phyloP scores from a whole-genome alignment of 148 eudicot species.

The Camellia granthamiana region DNA sequence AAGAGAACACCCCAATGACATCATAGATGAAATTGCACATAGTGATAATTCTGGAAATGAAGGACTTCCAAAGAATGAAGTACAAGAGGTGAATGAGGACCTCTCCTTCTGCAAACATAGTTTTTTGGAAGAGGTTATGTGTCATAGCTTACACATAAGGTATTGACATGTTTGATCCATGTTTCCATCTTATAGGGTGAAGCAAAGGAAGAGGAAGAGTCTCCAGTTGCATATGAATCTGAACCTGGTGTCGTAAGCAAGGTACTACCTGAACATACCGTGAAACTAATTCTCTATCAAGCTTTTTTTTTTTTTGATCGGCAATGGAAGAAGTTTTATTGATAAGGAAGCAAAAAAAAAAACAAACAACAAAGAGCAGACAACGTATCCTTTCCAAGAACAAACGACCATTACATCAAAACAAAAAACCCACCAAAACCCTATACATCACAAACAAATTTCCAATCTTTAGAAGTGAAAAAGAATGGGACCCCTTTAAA shows the following conservation, averaged over 20 bases:
- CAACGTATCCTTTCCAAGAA: no score
- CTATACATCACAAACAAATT: no score
- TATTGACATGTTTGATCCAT: conserved; percentile 19
- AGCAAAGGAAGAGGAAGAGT: conserved; percentile 41
- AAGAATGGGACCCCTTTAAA: no score
- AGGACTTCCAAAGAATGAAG: conserved; percentile 34
- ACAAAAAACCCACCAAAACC: no score
- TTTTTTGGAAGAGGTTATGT: conserved; percentile 3
- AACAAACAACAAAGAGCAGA: no score
- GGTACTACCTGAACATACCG: conserved; percentile 36
- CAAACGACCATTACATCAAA: no score
- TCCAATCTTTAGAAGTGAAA: no score
- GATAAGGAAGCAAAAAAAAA: no score
- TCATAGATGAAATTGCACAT: conserved; percentile 33
- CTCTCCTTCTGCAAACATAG: conserved; percentile 16
- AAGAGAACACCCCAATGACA: conserved; percentile 29
- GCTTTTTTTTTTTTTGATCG: no score
- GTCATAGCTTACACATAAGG: conserved; percentile 2
- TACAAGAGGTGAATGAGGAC: conserved; percentile 34
- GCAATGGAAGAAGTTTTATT: no score
- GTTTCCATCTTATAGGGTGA: conserved; percentile 25
- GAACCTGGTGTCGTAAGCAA: conserved; percentile 29
- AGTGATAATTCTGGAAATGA: conserved; percentile 35
- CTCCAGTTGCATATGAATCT: conserved; percentile 33
- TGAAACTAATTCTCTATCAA: conserved; percentile 6